phyloP scores from a whole-genome alignment of 495 filamentous ascomycete genomes.

The Sphaerosporella brunnea region DNA sequence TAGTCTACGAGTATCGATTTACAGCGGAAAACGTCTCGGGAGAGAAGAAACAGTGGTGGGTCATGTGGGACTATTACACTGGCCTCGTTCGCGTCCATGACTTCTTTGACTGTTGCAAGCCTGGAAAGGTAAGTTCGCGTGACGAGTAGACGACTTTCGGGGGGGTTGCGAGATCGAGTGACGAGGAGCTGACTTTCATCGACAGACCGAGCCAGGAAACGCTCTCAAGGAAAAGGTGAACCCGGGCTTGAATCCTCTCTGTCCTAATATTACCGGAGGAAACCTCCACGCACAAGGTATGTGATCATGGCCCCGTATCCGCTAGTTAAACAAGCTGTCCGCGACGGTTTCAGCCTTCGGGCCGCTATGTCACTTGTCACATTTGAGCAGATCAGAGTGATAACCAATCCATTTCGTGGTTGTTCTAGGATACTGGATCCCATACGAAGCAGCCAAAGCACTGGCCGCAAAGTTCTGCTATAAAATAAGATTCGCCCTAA shows the following conservation, averaged over 20 bases:
- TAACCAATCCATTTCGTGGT: neutral
- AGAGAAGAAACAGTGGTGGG: constrained; percentile 46
- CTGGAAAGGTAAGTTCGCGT: constrained; percentile 49
- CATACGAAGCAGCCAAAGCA: constrained; percentile 64
- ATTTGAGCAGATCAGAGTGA: constrained; percentile 11
- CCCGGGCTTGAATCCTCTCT: constrained; percentile 64
- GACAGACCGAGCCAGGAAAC: constrained; percentile 45
- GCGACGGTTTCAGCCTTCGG: neutral
- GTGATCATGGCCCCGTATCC: constrained; percentile 6
- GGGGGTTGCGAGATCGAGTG: neutral
- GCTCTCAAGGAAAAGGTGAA: constrained; percentile 61
- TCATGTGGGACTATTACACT: constrained; percentile 95
- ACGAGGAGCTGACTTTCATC: neutral
- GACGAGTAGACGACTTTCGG: neutral
- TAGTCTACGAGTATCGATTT: constrained; percentile 89
- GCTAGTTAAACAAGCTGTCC: neutral
- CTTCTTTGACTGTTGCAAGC: constrained; percentile 78
- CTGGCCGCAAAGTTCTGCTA: constrained; percentile 77
- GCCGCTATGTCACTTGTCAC: no score
- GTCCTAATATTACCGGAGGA: constrained; percentile 87
- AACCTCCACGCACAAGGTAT: constrained; percentile 76
- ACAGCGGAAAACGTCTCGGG: constrained; percentile 37
- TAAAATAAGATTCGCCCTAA: constrained; percentile 63
- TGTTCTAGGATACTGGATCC: constrained; percentile 83
- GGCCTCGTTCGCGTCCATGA: constrained; percentile 90